phyloP scores from a whole-genome alignment of 305 asterid genomes.

The Fraxinus latifolia region DNA sequence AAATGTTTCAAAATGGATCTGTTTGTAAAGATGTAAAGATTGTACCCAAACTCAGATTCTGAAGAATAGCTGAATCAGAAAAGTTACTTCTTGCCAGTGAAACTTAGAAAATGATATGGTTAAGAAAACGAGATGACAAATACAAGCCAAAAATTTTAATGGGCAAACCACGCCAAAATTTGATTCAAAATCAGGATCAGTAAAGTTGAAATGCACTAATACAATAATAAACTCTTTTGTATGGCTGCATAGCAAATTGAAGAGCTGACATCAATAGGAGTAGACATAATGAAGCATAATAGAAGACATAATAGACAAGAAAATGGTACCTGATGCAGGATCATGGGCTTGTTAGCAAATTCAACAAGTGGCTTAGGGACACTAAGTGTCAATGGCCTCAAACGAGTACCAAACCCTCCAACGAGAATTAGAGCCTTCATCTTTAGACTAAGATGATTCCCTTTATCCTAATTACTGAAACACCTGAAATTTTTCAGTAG shows the following conservation, averaged over 20 bases:
- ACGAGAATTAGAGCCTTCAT: constrained; percentile 98
- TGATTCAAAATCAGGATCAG: neutral
- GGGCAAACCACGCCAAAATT: neutral
- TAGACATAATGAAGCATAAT: neutral
- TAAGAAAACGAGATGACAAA: neutral
- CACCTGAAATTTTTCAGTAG: constrained; percentile 25
- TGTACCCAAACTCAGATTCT: neutral
- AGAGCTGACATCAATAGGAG: neutral
- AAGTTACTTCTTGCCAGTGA: neutral
- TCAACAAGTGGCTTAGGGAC: constrained; percentile 94
- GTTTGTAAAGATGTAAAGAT: neutral
- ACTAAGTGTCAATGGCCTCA: constrained; percentile 90
- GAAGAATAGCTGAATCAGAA: neutral
- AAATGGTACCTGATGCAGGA: constrained; percentile 55
- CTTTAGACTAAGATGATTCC: constrained; percentile 22
- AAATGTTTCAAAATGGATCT: neutral
- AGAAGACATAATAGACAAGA: neutral
- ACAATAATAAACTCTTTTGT: neutral
- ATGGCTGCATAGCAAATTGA: neutral
- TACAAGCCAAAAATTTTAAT: neutral
- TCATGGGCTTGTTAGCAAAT: constrained; percentile 96
- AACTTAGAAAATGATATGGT: neutral
- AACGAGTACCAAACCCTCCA: constrained; percentile 92
- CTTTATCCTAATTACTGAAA: constrained; percentile 13
- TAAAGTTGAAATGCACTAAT: neutral